phyloP scores from a whole-genome alignment of 2,329 filamentous ascomycete species.

The Exutisphaerella laricina region DNA sequence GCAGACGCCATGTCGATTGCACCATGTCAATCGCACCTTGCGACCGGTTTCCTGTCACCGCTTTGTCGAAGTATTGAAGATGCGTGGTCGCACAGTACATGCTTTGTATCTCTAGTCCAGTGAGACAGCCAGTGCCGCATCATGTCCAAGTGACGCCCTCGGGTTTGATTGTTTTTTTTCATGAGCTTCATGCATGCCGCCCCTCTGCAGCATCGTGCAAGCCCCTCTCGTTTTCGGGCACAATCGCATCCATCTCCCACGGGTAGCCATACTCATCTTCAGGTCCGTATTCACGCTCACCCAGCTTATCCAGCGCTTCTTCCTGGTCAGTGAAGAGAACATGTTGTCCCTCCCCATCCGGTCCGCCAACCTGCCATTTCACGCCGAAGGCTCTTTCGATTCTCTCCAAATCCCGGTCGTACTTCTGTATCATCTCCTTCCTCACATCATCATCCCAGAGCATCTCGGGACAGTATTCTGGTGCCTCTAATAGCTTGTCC shows the following conservation, averaged over 20 bases:
- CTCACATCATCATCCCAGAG: slow-evolving; percentile 25
- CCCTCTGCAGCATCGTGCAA: slow-evolving; percentile 24
- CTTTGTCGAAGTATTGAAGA: too few relatives aligned
- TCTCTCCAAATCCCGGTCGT: slow-evolving; percentile 26
- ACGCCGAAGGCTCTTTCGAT: slow-evolving; percentile 32
- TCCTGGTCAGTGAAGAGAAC: slow-evolving; percentile 25
- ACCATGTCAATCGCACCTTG: too few relatives aligned
- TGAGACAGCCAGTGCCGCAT: too few relatives aligned
- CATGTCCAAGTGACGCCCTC: too few relatives aligned
- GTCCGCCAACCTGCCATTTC: slow-evolving; percentile 21
- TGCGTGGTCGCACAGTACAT: too few relatives aligned
- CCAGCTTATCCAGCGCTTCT: slow-evolving; percentile 27
- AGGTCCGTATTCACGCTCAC: slow-evolving; percentile 20
- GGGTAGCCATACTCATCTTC: slow-evolving; percentile 31
- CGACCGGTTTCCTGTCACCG: too few relatives aligned
- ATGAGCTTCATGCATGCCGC: neutral
- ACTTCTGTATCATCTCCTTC: slow-evolving; percentile 27
- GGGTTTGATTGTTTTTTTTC: too few relatives aligned
- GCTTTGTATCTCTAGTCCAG: too few relatives aligned
- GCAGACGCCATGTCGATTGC: too few relatives aligned
- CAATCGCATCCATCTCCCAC: slow-evolving; percentile 16
- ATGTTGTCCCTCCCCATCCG: slow-evolving; percentile 24
- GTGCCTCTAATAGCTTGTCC: slow-evolving; percentile 24
- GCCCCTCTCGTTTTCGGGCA: slow-evolving; percentile 15
- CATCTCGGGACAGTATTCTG: slow-evolving; percentile 22